Evolutionary conservation across 1,284 basidiomycete species (phyloP).

Genomic region (Fistulina hepatica): DNA sequence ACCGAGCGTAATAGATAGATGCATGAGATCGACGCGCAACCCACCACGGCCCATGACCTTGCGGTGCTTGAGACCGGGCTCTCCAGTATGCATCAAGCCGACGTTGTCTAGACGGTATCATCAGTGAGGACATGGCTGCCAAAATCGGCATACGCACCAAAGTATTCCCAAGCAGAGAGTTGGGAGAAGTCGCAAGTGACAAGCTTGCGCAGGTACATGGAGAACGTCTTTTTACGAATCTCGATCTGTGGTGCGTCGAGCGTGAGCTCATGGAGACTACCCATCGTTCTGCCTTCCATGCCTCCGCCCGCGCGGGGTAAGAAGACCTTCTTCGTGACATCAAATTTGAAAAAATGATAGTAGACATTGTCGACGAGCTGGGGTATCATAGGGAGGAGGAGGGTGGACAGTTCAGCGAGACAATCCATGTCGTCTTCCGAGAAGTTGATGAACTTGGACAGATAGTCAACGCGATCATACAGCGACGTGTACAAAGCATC

Average conservation of each 20-base stretch:
- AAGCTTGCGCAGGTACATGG: slow-evolving; percentile 2
- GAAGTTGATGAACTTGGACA: slow-evolving; percentile 3
- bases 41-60: slow-evolving; percentile 3
- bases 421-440: neutral
- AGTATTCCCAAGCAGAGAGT: slow-evolving; percentile 3
- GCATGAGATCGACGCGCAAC: slow-evolving; percentile 4
- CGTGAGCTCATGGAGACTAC: slow-evolving; percentile 4
- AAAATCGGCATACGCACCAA: neutral
- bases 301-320: slow-evolving; percentile 1
- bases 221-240: slow-evolving; percentile 5
- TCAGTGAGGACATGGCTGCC: neutral
- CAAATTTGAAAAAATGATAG: slow-evolving; percentile 3
- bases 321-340: slow-evolving; percentile 4
- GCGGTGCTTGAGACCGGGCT: slow-evolving; percentile 3
- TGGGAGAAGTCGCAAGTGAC: slow-evolving; percentile 1
- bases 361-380: slow-evolving; percentile 4
- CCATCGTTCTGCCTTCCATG: neutral
- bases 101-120: neutral
- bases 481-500: slow-evolving; percentile 2
- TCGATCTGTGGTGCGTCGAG: slow-evolving; percentile 2
- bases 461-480: slow-evolving; percentile 1
- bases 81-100: slow-evolving; percentile 3
- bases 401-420: neutral
- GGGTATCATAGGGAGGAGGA: slow-evolving; percentile 1
- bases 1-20: slow-evolving; percentile 3